phyloP scores from a whole-genome alignment of 306 rosid species.

The Vigna radiata region DNA sequence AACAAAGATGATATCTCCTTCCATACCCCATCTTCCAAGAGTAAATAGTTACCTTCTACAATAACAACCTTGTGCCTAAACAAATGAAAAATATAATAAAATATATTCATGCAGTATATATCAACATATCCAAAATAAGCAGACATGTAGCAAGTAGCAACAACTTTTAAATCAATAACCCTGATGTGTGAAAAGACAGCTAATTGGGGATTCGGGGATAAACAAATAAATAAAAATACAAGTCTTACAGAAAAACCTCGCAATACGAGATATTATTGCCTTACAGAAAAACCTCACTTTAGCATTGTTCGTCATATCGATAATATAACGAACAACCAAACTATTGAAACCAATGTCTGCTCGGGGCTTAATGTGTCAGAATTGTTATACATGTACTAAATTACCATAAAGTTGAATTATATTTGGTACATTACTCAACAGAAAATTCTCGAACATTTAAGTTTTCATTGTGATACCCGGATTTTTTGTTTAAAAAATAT shows the following conservation, averaged over 20 bases:
- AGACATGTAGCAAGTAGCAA: conserved; percentile 25
- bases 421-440: not conserved
- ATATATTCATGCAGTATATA: conserved; percentile 4
- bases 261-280: not conserved
- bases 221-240: conserved; percentile 22
- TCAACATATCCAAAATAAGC: conserved; percentile 28
- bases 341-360: not conserved
- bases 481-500: not conserved
- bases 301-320: not conserved
- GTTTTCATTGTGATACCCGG: conserved; percentile 10
- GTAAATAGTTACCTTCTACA: conserved; percentile 85
- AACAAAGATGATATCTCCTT: conserved; percentile 77
- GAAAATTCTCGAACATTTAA: conserved; percentile 2
- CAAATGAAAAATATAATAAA: conserved; percentile 37
- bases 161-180: conserved; percentile 38
- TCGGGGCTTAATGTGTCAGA: not conserved
- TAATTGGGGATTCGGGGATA: conserved; percentile 11
- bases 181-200: conserved; percentile 4
- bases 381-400: conserved; percentile 3
- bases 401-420: conserved; percentile 17
- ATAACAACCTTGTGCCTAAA: conserved; percentile 81
- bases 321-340: not conserved
- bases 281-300: no score
- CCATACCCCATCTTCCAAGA: conserved; percentile 79
- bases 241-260: not conserved